Evolutionary conservation across 306 rosid species (phyloP), one percentile per base, ranked within the genome.

Genomic region (Corylus avellana): DNA sequence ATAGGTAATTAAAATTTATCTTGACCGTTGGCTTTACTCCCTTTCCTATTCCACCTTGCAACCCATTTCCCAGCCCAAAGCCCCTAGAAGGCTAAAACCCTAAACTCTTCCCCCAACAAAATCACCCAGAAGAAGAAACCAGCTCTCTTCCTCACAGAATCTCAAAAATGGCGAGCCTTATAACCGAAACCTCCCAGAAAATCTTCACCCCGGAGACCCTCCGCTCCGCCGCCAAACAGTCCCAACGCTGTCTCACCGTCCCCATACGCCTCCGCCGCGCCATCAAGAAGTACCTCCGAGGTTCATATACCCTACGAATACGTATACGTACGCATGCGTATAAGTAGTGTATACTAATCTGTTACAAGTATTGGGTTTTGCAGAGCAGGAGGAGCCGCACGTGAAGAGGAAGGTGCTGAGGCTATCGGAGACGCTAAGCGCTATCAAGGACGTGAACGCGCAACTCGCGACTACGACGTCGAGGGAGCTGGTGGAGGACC

Each of bases 261-360:
- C 96, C 98, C 20, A 85, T 95, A 48, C 92, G 76, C 81, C 97
- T 93, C 44, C 98, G 99, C 68, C 96, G 90, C 22, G 91, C 98
- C 82, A 90, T 93, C 44, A 95, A 93, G 77, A 90, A 88, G 76
- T 93, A 92, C 84, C 90, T 95, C 75, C 87, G 81, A 93, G 98
- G 99, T 93, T 74, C 32, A 73, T 35, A 48, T 44, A 66, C 14
- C 68, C 58, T 51, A 78, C 7, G 46, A 47, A 14, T n/a, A 32
- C 55, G 57, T 11, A 35, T 27, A 54, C 37, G 57, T 51, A 46
- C 61, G 78, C 27, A 7, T 42, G 17, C 50, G 46, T 32, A 35
- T 72, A 63, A n/a, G 12, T 53, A 53, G 20, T 32, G 16, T 62
- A 25, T 53, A 35, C 20, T 16, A 12, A 18, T 53, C 20, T 32